Conservation (phyloP, 1,284 basidiomycete species). For the Cystobasidium slooffiae region DNA sequence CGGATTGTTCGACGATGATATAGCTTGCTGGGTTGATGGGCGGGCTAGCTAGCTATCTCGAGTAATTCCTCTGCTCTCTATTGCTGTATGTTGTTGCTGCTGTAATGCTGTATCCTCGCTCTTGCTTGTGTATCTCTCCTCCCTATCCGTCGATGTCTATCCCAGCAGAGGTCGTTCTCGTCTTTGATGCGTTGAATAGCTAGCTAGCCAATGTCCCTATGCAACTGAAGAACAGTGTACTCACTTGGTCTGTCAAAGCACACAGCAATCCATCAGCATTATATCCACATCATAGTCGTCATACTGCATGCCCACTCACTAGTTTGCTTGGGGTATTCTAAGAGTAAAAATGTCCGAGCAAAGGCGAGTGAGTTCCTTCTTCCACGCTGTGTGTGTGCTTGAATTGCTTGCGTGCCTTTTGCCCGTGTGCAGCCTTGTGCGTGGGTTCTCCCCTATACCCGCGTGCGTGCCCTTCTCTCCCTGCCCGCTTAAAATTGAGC, state of each 20-base stretch:
- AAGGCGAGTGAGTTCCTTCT: not conserved
- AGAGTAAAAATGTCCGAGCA: not conserved
- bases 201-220: no score
- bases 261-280: not conserved
- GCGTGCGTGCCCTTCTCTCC: not conserved
- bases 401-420: not conserved
- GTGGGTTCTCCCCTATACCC: not conserved
- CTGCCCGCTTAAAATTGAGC: constrained; percentile 6
- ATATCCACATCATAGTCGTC: not conserved
- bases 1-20: not conserved
- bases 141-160: no score
- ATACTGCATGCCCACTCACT: not conserved
- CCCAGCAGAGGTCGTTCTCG: no score
- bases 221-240: not conserved
- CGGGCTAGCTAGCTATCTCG: not conserved
- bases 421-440: not conserved
- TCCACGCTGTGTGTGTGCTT: not conserved
- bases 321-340: not conserved
- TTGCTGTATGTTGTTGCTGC: not conserved
- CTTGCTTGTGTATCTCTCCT: not conserved
- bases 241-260: constrained; percentile 15
- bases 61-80: not conserved
- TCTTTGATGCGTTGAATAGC: no score
- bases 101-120: not conserved
- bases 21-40: not conserved